A percentile compares a stretch with the other conserved stretches of the same genome.
Conservation (phyloP, 306 rosid genomes). For the cucumber (Cucumis sativus) region DNA sequence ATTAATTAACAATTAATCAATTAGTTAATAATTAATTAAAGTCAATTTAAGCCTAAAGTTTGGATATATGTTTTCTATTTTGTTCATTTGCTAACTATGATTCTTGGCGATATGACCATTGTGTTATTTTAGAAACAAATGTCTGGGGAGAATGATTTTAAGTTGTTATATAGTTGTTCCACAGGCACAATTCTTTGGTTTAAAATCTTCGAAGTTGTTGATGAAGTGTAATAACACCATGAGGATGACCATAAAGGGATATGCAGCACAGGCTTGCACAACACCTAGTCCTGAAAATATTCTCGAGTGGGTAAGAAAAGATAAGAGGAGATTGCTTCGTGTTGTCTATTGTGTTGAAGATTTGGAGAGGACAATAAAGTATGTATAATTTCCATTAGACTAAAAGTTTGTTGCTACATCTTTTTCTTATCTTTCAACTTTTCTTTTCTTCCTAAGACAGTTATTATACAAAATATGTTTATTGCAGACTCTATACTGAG, state of each 20-base stretch:
- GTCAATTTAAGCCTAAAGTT: background rate
- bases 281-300: slow-evolving; percentile 42
- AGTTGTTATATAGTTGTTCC: slow-evolving; percentile 39
- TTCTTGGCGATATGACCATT: background rate
- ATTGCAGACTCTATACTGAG: slow-evolving; percentile 68
- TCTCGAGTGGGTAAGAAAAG: slow-evolving; percentile 71
- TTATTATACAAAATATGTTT: slow-evolving; percentile 15
- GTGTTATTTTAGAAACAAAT: background rate
- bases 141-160: slow-evolving; percentile 8
- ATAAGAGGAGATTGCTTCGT: slow-evolving; percentile 68
- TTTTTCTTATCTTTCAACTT: background rate
- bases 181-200: slow-evolving; percentile 30
- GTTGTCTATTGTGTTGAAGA: slow-evolving; percentile 83
- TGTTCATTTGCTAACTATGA: background rate
- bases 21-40: too few relatives aligned
- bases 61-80: background rate
- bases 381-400: slow-evolving; percentile 11
- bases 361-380: slow-evolving; percentile 83
- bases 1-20: too few relatives aligned
- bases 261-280: slow-evolving; percentile 40
- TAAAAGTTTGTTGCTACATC: background rate
- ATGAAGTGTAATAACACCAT: slow-evolving; percentile 26
- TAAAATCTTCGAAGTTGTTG: slow-evolving; percentile 38
- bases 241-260: slow-evolving; percentile 32
- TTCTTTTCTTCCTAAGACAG: background rate